Evolutionary conservation across 139 green algal species (phyloP).

Genomic region (Picochlorum sp.): DNA sequence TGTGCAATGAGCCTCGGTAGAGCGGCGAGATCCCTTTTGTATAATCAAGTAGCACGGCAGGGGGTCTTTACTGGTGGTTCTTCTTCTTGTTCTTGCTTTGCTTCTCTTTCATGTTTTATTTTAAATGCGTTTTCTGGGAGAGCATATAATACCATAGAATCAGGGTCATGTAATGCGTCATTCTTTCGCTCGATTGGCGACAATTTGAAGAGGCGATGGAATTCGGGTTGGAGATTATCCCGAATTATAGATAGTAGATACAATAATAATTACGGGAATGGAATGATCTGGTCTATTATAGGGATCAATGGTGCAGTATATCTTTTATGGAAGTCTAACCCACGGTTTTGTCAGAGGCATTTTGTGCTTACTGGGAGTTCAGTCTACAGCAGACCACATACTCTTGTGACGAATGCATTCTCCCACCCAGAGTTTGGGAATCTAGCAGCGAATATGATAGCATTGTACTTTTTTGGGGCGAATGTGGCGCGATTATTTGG

Average conservation of each 20-base stretch:
- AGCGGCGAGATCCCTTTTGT: no score
- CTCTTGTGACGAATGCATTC: constrained; percentile 38
- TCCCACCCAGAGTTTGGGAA: constrained; percentile 29
- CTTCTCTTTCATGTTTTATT: no score
- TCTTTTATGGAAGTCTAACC: constrained; percentile 22
- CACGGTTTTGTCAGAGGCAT: constrained; percentile 28
- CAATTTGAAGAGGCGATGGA: no score
- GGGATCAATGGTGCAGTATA: constrained; percentile 38
- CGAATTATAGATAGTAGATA: neutral
- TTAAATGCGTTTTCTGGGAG: no score
- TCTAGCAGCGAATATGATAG: constrained; percentile 41
- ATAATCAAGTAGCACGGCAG: no score
- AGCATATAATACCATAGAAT: no score
- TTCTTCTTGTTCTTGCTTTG: no score
- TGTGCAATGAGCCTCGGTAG: no score
- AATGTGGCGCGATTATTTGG: constrained; percentile 24
- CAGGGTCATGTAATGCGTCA: no score
- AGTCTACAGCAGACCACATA: constrained; percentile 33
- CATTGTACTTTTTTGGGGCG: constrained; percentile 46
- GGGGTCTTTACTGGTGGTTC: no score
- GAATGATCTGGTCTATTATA: constrained; percentile 38
- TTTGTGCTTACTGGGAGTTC: constrained; percentile 24
- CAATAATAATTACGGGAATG: neutral
- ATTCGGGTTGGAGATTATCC: no score
- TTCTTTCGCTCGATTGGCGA: no score